Conservation (phyloP, 495 filamentous ascomycete genomes). For the Peziza echinospora region DNA sequence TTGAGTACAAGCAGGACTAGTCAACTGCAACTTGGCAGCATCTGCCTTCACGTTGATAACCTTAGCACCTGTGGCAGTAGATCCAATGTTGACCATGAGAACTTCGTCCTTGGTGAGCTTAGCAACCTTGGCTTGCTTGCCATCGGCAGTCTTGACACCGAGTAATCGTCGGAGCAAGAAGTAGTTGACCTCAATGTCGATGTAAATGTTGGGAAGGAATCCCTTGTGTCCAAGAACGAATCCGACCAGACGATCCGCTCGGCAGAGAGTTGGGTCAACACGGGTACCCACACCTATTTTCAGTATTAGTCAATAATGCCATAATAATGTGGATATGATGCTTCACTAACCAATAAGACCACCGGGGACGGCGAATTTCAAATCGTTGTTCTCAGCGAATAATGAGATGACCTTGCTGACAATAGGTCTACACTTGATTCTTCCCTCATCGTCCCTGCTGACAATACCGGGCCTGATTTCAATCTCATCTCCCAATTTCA, state of each 20-base stretch:
- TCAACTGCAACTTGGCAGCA: conserved; percentile 75
- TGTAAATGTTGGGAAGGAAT: conserved; percentile 79
- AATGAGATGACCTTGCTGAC: conserved; percentile 84
- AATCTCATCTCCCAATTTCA: conserved; percentile 92
- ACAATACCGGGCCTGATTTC: conserved; percentile 95
- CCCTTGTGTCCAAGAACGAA: conserved; percentile 93
- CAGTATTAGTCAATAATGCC: conserved; percentile 3
- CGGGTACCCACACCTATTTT: conserved; percentile 66
- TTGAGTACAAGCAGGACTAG: conserved; percentile 77
- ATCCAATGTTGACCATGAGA: conserved; percentile 98
- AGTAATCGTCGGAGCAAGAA: conserved; percentile 83
- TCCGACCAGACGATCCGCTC: conserved; percentile 94
- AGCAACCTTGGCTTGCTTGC: conserved; percentile 96
- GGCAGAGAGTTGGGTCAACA: conserved; percentile 89
- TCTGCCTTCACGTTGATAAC: conserved; percentile 91
- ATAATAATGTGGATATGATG: background rate
- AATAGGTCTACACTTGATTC: conserved; percentile 88
- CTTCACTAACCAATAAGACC: conserved; percentile 47
- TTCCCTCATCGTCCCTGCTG: conserved; percentile 75
- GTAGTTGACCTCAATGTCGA: conserved; percentile 96
- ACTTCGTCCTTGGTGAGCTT: conserved; percentile 96
- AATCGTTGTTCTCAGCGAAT: conserved; percentile 91
- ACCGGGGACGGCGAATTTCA: conserved; percentile 93
- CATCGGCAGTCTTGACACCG: conserved; percentile 92
- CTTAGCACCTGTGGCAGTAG: conserved; percentile 86